Conservation (phyloP, 2,329 filamentous ascomycete species). For the Monosporascus sp. region DNA sequence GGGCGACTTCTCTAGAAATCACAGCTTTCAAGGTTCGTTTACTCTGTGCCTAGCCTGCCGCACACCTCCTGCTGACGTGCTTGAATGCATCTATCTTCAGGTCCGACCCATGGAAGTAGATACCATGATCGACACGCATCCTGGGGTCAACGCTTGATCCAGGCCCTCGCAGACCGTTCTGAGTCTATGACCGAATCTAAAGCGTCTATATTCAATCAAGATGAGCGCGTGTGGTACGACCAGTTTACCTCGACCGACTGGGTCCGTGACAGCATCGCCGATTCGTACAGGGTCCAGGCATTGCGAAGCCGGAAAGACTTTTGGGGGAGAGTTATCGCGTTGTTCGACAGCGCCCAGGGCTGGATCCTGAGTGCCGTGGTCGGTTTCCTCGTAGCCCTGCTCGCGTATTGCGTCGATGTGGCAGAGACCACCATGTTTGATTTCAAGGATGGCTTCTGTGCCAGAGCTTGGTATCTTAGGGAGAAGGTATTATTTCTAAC, state of each 20-base stretch:
- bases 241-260: slow-evolving; percentile 97
- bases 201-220: slow-evolving; percentile 55
- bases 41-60: not conserved
- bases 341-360: slow-evolving; percentile 84
- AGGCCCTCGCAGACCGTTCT: slow-evolving; percentile 54
- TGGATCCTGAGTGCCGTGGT: slow-evolving; percentile 92
- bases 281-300: slow-evolving; percentile 82
- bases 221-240: slow-evolving; percentile 96
- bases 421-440: slow-evolving; percentile 83
- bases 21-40: slow-evolving; percentile 38
- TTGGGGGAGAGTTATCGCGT: slow-evolving; percentile 67
- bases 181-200: slow-evolving; percentile 59
- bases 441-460: slow-evolving; percentile 84
- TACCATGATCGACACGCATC: slow-evolving; percentile 55
- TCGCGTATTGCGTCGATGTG: slow-evolving; percentile 87
- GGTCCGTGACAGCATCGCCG: slow-evolving; percentile 96
- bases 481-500: slow-evolving; percentile 49
- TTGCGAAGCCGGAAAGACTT: slow-evolving; percentile 78
- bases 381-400: slow-evolving; percentile 74
- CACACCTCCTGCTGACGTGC: not conserved
- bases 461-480: slow-evolving; percentile 63
- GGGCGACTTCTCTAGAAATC: slow-evolving; percentile 30
- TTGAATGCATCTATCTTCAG: slow-evolving; percentile 8
- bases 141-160: slow-evolving; percentile 55
- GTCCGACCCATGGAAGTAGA: slow-evolving; percentile 23